Evolutionary conservation across 345 rosid species (phyloP).

Genomic region (Boechera retrofracta): DNA sequence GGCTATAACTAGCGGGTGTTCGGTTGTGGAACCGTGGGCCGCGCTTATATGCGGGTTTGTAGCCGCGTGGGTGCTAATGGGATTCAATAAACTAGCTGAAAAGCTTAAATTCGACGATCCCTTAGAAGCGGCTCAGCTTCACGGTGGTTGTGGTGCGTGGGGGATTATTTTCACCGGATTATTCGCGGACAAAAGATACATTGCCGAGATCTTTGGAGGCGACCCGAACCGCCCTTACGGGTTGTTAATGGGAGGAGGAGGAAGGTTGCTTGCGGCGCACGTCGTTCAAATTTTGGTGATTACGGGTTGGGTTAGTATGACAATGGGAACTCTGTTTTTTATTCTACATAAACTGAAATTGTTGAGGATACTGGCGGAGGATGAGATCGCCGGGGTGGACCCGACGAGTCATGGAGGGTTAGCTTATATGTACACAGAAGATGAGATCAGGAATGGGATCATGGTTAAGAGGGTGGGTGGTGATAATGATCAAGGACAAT

Average conservation of each 20-base stretch:
- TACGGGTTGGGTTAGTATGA: slow-evolving; percentile 46
- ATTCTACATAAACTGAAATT: slow-evolving; percentile 43
- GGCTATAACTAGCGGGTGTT: slow-evolving; percentile 52
- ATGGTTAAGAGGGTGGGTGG: slow-evolving; percentile 32
- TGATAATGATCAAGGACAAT: background rate
- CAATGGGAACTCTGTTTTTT: slow-evolving; percentile 52
- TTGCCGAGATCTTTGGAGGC: slow-evolving; percentile 44
- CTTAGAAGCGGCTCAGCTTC: slow-evolving; percentile 56
- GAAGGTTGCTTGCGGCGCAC: slow-evolving; percentile 50
- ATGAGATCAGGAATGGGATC: slow-evolving; percentile 35
- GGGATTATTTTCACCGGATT: slow-evolving; percentile 51
- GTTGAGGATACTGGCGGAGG: slow-evolving; percentile 50
- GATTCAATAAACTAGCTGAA: slow-evolving; percentile 49
- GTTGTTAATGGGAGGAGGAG: slow-evolving; percentile 52
- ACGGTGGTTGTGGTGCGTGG: slow-evolving; percentile 55
- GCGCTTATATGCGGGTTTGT: slow-evolving; percentile 53
- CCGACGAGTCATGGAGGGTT: slow-evolving; percentile 52
- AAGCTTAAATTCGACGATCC: slow-evolving; percentile 50
- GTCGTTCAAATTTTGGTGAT: slow-evolving; percentile 48
- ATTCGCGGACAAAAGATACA: slow-evolving; percentile 44
- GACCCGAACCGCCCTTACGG: slow-evolving; percentile 50
- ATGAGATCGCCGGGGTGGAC: slow-evolving; percentile 52
- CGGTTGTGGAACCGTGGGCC: slow-evolving; percentile 55
- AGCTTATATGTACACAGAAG: slow-evolving; percentile 44
- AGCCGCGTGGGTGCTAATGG: slow-evolving; percentile 52